phyloP scores from a whole-genome alignment of 129 eudicot species.

The Saussurea involucrata region DNA sequence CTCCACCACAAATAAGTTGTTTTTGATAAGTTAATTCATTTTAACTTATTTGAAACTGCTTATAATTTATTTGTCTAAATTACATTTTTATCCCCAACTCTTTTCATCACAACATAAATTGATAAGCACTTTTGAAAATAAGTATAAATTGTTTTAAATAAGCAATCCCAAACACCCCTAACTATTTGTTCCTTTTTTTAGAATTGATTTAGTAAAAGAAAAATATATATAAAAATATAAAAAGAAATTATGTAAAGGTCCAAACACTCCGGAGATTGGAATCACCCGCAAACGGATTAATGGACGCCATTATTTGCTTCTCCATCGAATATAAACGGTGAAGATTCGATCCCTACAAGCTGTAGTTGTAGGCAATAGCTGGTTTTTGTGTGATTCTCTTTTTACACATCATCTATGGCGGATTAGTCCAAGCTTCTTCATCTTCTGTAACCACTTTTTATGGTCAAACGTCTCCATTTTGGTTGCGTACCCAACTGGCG shows the following conservation, averaged over 20 bases:
- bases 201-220: too few species aligned
- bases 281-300: slow-evolving; percentile 19
- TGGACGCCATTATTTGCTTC: slow-evolving; percentile 25
- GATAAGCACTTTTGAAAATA: too few species aligned
- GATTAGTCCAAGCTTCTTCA: slow-evolving; percentile 28
- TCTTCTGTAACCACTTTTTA: too few species aligned
- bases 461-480: neutral
- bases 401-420: slow-evolving; percentile 32
- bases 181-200: too few species aligned
- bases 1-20: too few species aligned
- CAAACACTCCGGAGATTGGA: slow-evolving; percentile 19
- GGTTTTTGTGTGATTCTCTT: slow-evolving; percentile 28
- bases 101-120: too few species aligned
- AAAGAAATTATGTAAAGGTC: neutral
- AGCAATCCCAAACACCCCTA: too few species aligned
- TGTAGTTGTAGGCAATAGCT: slow-evolving; percentile 18
- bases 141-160: too few species aligned
- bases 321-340: slow-evolving; percentile 33
- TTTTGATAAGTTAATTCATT: too few species aligned
- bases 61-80: too few species aligned
- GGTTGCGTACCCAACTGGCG: slow-evolving; percentile 4
- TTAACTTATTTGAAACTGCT: too few species aligned
- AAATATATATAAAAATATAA: neutral
- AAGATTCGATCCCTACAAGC: slow-evolving; percentile 38
- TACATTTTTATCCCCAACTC: too few species aligned